These are phyloP conservation scores for Curvularia hawaiiensis DNA, from an alignment of 2,329 filamentous ascomycete species.

Conservation along the genomic window DNA sequence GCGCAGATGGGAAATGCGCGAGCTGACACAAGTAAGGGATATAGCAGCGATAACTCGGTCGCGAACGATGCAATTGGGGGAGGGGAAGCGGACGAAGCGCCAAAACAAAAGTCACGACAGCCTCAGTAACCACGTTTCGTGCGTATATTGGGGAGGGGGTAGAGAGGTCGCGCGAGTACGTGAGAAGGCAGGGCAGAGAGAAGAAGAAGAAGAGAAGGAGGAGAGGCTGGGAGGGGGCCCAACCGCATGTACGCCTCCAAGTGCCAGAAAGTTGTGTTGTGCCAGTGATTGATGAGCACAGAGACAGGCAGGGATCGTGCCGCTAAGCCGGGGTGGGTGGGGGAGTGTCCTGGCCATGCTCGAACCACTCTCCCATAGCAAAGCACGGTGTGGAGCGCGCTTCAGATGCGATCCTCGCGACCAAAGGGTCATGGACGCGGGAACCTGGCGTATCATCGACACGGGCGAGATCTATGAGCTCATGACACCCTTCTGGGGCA, in stretches of 20 bases:
- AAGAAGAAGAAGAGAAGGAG: neutral
- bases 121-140: neutral
- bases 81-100: neutral
- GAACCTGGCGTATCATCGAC: neutral
- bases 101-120: neutral
- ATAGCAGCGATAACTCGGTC: constrained; percentile 7
- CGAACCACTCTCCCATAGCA: constrained; percentile 6
- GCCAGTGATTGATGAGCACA: constrained; percentile 20
- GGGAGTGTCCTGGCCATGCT: neutral
- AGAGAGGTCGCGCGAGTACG: neutral
- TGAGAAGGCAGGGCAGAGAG: constrained; percentile 4
- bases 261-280: constrained; percentile 23
- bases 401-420: neutral
- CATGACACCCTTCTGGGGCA: constrained; percentile 4
- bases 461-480: constrained; percentile 9
- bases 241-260: constrained; percentile 8
- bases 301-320: constrained; percentile 19
- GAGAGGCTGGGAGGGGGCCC: constrained; percentile 6
- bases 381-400: constrained; percentile 3
- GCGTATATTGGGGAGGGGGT: neutral
- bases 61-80: constrained; percentile 2
- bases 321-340: constrained; percentile 19
- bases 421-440: neutral
- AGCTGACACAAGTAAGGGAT: constrained; percentile 2
- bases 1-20: constrained; percentile 9